Conservation (phyloP, 1,284 basidiomycete genomes). For the Cryptococcus sp. region DNA sequence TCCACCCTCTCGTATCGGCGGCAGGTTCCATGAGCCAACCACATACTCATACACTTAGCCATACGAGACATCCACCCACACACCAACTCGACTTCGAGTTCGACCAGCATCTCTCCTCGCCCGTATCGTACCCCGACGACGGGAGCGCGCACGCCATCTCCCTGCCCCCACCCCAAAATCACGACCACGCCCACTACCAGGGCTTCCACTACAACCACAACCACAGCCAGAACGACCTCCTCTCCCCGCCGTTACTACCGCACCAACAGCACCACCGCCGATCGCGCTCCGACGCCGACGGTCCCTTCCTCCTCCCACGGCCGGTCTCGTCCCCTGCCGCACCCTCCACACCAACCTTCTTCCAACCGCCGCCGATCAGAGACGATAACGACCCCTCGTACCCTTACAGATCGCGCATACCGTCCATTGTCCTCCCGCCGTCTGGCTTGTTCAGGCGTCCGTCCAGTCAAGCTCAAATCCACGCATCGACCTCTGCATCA, state of each 20-base stretch:
- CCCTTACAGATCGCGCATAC: background rate
- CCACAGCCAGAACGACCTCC: background rate
- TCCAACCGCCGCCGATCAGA: no score
- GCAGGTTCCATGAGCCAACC: no score
- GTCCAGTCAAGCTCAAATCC: no score
- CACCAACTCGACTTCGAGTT: no score
- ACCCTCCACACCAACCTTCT: no score
- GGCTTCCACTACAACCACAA: background rate
- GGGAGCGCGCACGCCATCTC: background rate
- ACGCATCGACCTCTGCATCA: no score
- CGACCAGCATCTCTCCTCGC: constrained; percentile 12
- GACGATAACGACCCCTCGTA: no score
- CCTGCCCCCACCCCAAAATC: constrained; percentile 1
- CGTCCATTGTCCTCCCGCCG: background rate
- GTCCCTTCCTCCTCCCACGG: background rate
- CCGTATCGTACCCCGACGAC: constrained; percentile 9
- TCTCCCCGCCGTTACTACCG: constrained; percentile 8
- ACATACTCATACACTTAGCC: no score
- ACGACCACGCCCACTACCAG: constrained; percentile 2
- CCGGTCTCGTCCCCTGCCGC: no score
- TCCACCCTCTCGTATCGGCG: no score
- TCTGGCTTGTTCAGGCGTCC: no score
- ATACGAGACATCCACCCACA: constrained; percentile 6
- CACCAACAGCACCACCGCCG: constrained; percentile 6
- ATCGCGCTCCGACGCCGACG: constrained; percentile 8